phyloP scores from a whole-genome alignment of 78 protist genomes.

The Carpediemonas membranifera region DNA sequence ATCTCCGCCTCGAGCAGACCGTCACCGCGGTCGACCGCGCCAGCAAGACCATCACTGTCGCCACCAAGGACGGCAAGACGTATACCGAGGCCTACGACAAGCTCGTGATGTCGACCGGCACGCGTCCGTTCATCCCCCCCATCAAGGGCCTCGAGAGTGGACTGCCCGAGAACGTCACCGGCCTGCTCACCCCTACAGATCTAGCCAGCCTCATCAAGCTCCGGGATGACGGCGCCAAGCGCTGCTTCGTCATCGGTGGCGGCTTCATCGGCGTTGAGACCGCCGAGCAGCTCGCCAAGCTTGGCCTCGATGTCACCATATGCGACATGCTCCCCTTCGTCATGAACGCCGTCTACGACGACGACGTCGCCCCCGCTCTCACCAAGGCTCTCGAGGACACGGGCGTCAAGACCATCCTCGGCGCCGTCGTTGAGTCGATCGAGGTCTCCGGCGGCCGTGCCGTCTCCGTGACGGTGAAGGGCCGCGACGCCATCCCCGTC shows the following conservation, averaged over 20 bases:
- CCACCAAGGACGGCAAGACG: not conserved
- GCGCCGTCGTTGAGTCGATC: not conserved
- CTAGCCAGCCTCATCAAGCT: not conserved
- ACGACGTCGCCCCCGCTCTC: not conserved
- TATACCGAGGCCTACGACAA: not conserved
- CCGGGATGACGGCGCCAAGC: no score
- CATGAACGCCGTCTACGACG: no score
- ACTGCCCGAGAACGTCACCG: not conserved
- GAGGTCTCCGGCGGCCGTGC: not conserved
- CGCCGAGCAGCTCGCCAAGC: not conserved
- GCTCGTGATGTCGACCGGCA: not conserved
- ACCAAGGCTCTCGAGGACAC: not conserved
- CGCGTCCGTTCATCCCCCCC: not conserved
- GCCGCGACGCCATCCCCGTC: not conserved
- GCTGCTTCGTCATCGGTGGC: not conserved
- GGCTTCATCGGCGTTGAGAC: not conserved
- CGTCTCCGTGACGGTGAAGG: not conserved
- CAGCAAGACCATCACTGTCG: not conserved
- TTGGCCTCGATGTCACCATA: not conserved
- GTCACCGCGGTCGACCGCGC: not conserved
- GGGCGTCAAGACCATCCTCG: not conserved
- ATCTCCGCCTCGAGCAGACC: not conserved
- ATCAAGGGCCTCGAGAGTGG: not conserved
- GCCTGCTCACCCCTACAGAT: not conserved
- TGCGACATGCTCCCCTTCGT: not conserved